Evolutionary conservation across 306 rosid genomes (phyloP).

Genomic region (Vigna unguiculata): DNA sequence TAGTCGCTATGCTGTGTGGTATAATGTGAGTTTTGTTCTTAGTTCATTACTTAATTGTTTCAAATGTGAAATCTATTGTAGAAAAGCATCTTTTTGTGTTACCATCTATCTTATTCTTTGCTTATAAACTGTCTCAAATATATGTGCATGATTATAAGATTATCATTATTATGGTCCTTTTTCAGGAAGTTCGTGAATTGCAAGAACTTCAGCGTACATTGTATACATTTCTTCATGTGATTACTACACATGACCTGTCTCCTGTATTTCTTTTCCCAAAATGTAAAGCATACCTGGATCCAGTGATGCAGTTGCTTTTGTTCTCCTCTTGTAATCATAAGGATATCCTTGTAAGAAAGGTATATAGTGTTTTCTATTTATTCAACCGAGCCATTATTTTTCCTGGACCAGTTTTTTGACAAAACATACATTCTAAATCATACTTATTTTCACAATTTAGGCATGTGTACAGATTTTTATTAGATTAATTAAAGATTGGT

Average conservation of each 20-base stretch:
- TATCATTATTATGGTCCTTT: neutral
- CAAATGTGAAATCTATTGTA: slow-evolving; percentile 34
- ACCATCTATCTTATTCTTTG: slow-evolving; percentile 9
- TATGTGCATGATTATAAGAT: slow-evolving; percentile 30
- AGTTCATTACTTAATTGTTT: slow-evolving; percentile 25
- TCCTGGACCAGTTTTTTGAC: slow-evolving; percentile 28
- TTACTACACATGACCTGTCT: slow-evolving; percentile 79
- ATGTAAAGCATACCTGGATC: slow-evolving; percentile 72
- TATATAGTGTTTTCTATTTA: slow-evolving; percentile 43
- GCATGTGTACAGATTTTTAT: slow-evolving; percentile 92
- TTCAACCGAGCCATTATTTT: slow-evolving; percentile 33
- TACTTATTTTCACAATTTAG: slow-evolving; percentile 53
- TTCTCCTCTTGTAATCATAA: slow-evolving; percentile 83
- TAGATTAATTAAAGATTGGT: slow-evolving; percentile 92
- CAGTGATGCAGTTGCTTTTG: slow-evolving; percentile 88
- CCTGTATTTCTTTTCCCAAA: slow-evolving; percentile 84
- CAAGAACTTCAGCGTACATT: slow-evolving; percentile 92
- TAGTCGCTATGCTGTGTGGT: slow-evolving; percentile 19
- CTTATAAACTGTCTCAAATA: slow-evolving; percentile 11
- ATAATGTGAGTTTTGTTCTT: slow-evolving; percentile 4
- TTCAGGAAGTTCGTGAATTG: slow-evolving; percentile 91
- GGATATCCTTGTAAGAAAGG: slow-evolving; percentile 94
- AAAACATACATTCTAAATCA: slow-evolving; percentile 23
- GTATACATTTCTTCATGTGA: slow-evolving; percentile 91
- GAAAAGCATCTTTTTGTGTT: slow-evolving; percentile 18